Base-by-base conservation (phyloP, 2,329 filamentous ascomycete species). In the Periconia sp. region DNA sequence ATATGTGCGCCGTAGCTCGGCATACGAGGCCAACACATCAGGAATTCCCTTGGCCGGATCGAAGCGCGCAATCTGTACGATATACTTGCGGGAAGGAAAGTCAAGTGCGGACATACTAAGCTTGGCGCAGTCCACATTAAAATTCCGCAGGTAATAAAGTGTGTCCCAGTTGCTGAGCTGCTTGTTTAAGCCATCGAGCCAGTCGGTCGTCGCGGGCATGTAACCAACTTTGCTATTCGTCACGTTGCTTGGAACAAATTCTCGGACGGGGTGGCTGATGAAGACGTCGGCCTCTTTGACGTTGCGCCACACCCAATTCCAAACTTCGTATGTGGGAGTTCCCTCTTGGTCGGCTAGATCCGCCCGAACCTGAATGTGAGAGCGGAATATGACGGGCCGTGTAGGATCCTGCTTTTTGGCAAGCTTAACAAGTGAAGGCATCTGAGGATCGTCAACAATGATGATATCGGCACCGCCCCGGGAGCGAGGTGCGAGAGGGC, bases 151-250 rank as follows among this genome's bases (percentile, higher is more conserved):
- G 63, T 93, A 93, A 74, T 89, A 91, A 13, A 84, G 82, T 7
- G 81, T 79, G 65, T 91, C 88, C 84, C 86, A 91, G 47, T 82
- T 78, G 54, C 82, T 83, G 71, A 93, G 80, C 20, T 78, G 74
- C 73, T 94, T 94, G 77, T 92, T 94, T 60, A 93, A 73, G 9
- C 90, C 90, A 68, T 94, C 90, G 3, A 92, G 79, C 87, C 90
- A 94, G 71, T 94, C 90, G 0, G 90, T 93, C 0, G 89, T 89
- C 11, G 90, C 90, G 2, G 90, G 90, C 68, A 93, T 78, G 69
- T 92, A 92, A 1, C 84, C 86, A 0, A 93, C 86, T 60, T 83
- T 88, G 49, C 86, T 78, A 1, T 73, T 74, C 1, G 86, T 84
- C 6, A 94, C 88, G 52, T 79, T 85, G 30, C 79, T 74, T 2